Conservation (phyloP, 1,139 yeast genomes). For the Blastobotrys malaysiensis region DNA sequence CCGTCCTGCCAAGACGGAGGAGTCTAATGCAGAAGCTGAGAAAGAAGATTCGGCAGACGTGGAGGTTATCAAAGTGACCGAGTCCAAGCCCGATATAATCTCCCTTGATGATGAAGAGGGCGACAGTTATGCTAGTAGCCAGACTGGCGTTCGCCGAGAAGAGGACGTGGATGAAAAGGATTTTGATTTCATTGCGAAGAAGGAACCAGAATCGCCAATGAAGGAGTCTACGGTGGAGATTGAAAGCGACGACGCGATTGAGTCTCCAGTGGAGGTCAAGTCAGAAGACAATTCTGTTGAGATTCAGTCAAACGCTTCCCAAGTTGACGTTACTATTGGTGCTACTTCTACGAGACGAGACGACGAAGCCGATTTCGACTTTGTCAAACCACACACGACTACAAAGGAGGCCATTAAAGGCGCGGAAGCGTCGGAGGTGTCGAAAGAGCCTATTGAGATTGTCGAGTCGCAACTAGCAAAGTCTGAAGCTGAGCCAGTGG, state of each 20-base stretch:
- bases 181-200: not conserved
- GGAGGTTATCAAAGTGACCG: not conserved
- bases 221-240: not conserved
- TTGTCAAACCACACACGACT: not conserved
- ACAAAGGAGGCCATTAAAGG: not conserved
- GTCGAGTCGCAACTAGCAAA: too few species aligned
- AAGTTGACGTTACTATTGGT: not conserved
- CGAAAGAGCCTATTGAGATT: too few species aligned
- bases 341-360: not conserved
- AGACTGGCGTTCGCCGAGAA: not conserved
- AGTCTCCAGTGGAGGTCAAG: not conserved
- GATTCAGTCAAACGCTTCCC: not conserved
- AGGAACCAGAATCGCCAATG: not conserved
- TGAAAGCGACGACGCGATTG: not conserved
- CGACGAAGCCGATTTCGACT: not conserved
- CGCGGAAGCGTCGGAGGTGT: not conserved
- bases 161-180: not conserved
- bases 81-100: not conserved
- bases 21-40: not conserved
- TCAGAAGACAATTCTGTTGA: not conserved
- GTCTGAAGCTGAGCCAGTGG: too few species aligned
- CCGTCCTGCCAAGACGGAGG: constrained; percentile 2
- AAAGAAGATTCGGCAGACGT: not conserved
- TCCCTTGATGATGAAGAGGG: not conserved
- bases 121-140: not conserved